Percentiles rank a stretch among this genome's conserved stretches.
Conservation (phyloP, 106 monocot genomes). For the Dactylorhiza incarnata region DNA sequence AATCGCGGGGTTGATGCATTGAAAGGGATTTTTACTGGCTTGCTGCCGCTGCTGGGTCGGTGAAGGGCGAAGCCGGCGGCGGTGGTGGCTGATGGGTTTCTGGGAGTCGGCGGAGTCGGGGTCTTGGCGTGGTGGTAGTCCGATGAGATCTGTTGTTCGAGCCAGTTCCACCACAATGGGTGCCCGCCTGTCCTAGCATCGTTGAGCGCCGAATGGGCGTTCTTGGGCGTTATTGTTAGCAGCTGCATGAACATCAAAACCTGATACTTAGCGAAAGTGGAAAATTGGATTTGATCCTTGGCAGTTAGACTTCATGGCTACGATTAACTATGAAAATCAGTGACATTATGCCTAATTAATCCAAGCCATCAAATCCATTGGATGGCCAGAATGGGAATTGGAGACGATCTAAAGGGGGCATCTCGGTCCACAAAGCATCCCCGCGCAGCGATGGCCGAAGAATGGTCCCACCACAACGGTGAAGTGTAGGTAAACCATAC, state of each 20-base stretch:
- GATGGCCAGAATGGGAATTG: too few species aligned
- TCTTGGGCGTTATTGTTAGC: slow-evolving; percentile 36
- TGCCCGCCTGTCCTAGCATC: slow-evolving; percentile 25
- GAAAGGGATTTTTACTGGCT: background rate
- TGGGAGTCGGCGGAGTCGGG: background rate
- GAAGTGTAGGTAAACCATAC: too few species aligned
- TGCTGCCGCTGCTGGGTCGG: slow-evolving; percentile 6
- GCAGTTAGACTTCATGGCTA: too few species aligned
- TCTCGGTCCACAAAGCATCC: too few species aligned
- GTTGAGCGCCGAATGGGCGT: slow-evolving; percentile 22
- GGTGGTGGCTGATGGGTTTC: background rate
- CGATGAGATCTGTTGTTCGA: slow-evolving; percentile 30
- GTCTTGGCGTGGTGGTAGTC: background rate
- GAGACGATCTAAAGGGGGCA: too few species aligned
- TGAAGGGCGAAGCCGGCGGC: background rate
- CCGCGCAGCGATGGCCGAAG: too few species aligned
- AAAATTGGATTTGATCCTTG: too few species aligned
- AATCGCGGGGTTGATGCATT: slow-evolving; percentile 14
- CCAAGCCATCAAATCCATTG: too few species aligned
- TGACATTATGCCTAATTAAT: too few species aligned
- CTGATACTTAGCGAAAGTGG: background rate
- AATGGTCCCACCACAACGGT: too few species aligned
- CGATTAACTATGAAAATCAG: too few species aligned
- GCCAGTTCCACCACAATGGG: slow-evolving; percentile 56
- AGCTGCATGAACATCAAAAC: slow-evolving; percentile 18